These are phyloP conservation scores for Mortierella sp. DNA, from an alignment of 371 early-diverging fungal genomes.

Conservation along the genomic window DNA sequence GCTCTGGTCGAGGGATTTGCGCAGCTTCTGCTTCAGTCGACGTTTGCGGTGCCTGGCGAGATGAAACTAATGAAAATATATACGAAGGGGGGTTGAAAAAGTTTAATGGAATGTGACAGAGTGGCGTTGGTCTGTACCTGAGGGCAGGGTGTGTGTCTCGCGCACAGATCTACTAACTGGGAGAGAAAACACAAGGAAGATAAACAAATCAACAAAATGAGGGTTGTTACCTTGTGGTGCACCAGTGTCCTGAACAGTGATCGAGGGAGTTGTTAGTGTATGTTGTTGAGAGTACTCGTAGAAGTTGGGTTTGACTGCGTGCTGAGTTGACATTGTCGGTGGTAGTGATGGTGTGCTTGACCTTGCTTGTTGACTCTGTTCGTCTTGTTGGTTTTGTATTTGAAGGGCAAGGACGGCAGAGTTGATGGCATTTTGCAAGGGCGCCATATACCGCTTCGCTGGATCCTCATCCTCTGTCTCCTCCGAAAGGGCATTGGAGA, in stretches of 20 bases:
- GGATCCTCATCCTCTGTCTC: conserved; percentile 51
- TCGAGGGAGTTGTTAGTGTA: conserved; percentile 3
- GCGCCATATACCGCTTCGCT: conserved; percentile 46
- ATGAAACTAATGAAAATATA: not conserved
- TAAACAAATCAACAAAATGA: not conserved
- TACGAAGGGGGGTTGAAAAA: not conserved
- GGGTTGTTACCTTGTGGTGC: not conserved
- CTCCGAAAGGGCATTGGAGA: conserved; percentile 34
- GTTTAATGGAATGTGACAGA: not conserved
- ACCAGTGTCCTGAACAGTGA: not conserved
- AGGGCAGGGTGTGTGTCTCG: conserved; percentile 9
- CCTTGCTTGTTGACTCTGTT: not conserved
- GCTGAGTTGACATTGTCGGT: not conserved
- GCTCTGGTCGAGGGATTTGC: conserved; percentile 21
- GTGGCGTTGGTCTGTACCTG: not conserved
- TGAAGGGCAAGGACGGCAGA: conserved; percentile 50
- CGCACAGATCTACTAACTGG: conserved; percentile 11
- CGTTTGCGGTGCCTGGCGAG: not conserved
- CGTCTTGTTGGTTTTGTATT: conserved; percentile 20
- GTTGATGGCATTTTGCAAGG: conserved; percentile 42
- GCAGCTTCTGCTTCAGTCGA: not conserved
- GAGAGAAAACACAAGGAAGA: not conserved
- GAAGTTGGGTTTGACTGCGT: conserved; percentile 1
- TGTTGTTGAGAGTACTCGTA: conserved; percentile 3
- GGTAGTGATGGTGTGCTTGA: conserved; percentile 5